Base-by-base conservation (phyloP, 2,329 filamentous ascomycete genomes). In the Monilinia aucupariae region DNA sequence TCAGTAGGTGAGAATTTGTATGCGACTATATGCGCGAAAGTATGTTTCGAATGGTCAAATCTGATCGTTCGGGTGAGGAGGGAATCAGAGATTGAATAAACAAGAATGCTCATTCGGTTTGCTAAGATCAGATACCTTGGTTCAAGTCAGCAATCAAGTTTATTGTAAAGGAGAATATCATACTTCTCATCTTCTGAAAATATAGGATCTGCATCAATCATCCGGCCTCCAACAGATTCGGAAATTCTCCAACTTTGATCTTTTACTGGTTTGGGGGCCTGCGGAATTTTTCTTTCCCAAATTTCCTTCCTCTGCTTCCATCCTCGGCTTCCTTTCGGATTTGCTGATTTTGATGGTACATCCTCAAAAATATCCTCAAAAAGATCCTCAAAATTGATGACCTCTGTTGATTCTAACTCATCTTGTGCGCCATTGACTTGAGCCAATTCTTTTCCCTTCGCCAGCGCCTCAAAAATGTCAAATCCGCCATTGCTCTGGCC, bases 11-110 rank as follows among this genome's bases (percentile, higher is more conserved):
- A 83, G 22, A 79, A 69, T 49, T 73, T 73, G 5, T 74, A 72
- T 7, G 77, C 71, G 6, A 78, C 74, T 37, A 79, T 73, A 68
- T 63, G 74, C 63, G 49, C 67, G 66, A 65, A 64, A 39, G 67
- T 64, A 1, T 60, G 56, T 1, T 54, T 61, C 30, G 61, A 58
- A n/a, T 58, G 49, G 47, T 69, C 56, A 68, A 78, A 68, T 15
- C 82, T 78, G 55, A 97, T 87, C 62, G 86, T 85, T 68, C 91
- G 86, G 52, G 91, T 80, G 27, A 96, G 83, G 56, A 96, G 83
- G 1, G 94, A 97, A 61, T 91, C 92, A 67, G 84, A 80, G 37
- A 90, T 85, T 1, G 90, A 89, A 75, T 94, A 96, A 32, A 96
- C 82, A 73, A 92, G 89, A 61, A 97, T 80, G 12, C 88, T 87